Evolutionary conservation across 108 stramenopile genomes (phyloP).

Genomic region (Nitzschia inconspicua): DNA sequence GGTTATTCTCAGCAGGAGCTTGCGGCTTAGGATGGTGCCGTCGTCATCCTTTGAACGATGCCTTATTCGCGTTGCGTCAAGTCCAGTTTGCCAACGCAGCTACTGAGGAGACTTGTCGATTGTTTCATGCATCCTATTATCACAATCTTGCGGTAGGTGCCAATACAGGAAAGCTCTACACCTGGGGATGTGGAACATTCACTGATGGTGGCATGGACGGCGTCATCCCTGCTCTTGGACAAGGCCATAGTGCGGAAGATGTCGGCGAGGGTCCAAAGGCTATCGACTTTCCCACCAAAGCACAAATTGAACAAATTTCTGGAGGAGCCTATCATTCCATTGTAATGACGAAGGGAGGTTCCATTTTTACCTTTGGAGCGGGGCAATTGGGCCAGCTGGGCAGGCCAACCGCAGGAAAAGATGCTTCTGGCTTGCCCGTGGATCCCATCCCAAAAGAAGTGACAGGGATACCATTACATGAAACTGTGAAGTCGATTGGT

Average conservation of each 20-base stretch:
- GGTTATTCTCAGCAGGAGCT: slow-evolving; percentile 19
- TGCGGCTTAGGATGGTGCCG: slow-evolving; percentile 22
- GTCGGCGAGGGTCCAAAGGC: not conserved
- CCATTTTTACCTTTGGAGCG: slow-evolving; percentile 21
- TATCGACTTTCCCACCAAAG: not conserved
- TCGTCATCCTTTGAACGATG: not conserved
- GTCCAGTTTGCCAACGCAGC: slow-evolving; percentile 2
- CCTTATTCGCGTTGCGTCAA: slow-evolving; percentile 12
- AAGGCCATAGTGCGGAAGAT: not conserved
- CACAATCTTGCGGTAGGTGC: slow-evolving; percentile 27
- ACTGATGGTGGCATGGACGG: slow-evolving; percentile 10
- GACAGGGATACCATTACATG: not conserved
- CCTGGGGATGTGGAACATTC: slow-evolving; percentile 29
- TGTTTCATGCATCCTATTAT: slow-evolving; percentile 25
- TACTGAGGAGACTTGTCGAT: not conserved
- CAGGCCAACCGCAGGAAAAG: not conserved
- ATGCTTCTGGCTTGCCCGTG: slow-evolving; percentile 16
- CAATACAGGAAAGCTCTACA: not conserved
- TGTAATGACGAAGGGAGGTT: not conserved
- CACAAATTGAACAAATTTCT: slow-evolving; percentile 8
- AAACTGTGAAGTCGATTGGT: slow-evolving; percentile 3
- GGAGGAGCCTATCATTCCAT: slow-evolving; percentile 21
- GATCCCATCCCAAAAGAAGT: slow-evolving; percentile 17
- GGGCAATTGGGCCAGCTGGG: slow-evolving; percentile 29
- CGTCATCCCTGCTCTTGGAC: slow-evolving; percentile 25